These are phyloP conservation scores for Amanita fuliginea DNA, from an alignment of 768 basidiomycete species.

Conservation along the genomic window DNA sequence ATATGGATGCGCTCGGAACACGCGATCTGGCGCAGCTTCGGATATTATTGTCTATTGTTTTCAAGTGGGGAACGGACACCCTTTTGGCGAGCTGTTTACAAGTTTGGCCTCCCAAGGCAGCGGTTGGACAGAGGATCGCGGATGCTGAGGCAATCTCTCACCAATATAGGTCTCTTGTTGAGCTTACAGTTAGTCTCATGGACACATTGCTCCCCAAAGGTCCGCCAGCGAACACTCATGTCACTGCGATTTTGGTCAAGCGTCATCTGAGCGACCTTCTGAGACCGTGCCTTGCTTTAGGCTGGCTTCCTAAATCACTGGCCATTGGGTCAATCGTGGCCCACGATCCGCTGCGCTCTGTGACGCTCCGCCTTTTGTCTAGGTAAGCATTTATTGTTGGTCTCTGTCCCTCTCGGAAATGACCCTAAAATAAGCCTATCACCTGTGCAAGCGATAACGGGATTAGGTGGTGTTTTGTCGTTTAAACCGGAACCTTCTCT, in stretches of 20 bases:
- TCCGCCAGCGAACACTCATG: constrained; percentile 42
- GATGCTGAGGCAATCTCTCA: constrained; percentile 31
- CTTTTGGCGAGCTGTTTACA: constrained; percentile 32
- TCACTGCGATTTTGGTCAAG: constrained; percentile 47
- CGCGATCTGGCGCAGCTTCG: constrained; percentile 55
- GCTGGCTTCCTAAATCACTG: constrained; percentile 58
- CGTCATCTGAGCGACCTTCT: constrained; percentile 49
- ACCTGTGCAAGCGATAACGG: constrained; percentile 52
- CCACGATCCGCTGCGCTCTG: constrained; percentile 36
- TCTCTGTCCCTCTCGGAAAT: constrained; percentile 7
- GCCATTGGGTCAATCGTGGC: constrained; percentile 25
- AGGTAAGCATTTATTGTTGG: constrained; percentile 35
- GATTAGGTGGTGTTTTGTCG: constrained; percentile 52
- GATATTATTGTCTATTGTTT: constrained; percentile 53
- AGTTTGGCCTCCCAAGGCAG: constrained; percentile 24
- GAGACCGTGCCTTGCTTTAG: constrained; percentile 48
- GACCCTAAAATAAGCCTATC: constrained; percentile 37
- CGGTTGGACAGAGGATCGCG: constrained; percentile 24
- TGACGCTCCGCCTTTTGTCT: constrained; percentile 45
- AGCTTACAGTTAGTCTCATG: constrained; percentile 33
- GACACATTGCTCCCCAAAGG: constrained; percentile 42
- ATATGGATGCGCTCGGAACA: constrained; percentile 36
- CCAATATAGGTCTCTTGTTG: constrained; percentile 32
- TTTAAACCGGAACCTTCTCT: constrained; percentile 26
- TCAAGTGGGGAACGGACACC: constrained; percentile 62